Base-by-base conservation (phyloP, 78 protist genomes). In the Neovahlkampfia damariscottae region DNA sequence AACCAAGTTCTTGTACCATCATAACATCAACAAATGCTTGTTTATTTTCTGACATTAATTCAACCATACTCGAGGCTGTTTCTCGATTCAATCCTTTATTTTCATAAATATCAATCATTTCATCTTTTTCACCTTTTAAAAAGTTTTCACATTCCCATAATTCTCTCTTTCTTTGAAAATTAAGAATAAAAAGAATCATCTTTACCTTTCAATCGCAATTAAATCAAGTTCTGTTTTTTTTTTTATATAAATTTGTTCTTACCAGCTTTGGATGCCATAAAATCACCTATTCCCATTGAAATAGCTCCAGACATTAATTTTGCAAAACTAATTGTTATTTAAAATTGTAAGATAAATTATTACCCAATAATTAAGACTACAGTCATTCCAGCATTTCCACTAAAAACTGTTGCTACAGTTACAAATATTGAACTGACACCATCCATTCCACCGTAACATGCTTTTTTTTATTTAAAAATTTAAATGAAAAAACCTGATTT, bases 201-300 rank as follows among this genome's bases (percentile, higher is more conserved):
- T 30, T 79, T 72, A 35, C 84, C 87, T 68, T 83, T 83, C 31
- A 83, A 82, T 9, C 78, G 62, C 40, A 83, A 66, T 66, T 83
- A 79, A 6, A 72, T 38, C 5, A 83, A 37, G n/a, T n/a, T n/a
- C n/a, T n/a, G n/a, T n/a, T n/a, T n/a, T n/a, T n/a, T n/a, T n/a
- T n/a, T n/a, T n/a, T n/a, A n/a, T n/a, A n/a, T n/a, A n/a, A n/a
- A n/a, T n/a, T n/a, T n/a, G n/a, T n/a, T n/a, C n/a, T n/a, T n/a
- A n/a, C n/a, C n/a, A n/a, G 87, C 87, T 28, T 83, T 82, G 19
- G 87, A 79, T 3, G 84, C 87, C 5, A 83, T 40, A 70, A 76
- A 83, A 29, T 83, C 87, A 59, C 87, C 87, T 74, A 83, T 72
- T 37, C 87, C 87, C 87, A 83, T 83, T 10, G 87, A 83, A 31